Conservation (phyloP, 441 rosid species). For the Eutrema salsugineum region DNA sequence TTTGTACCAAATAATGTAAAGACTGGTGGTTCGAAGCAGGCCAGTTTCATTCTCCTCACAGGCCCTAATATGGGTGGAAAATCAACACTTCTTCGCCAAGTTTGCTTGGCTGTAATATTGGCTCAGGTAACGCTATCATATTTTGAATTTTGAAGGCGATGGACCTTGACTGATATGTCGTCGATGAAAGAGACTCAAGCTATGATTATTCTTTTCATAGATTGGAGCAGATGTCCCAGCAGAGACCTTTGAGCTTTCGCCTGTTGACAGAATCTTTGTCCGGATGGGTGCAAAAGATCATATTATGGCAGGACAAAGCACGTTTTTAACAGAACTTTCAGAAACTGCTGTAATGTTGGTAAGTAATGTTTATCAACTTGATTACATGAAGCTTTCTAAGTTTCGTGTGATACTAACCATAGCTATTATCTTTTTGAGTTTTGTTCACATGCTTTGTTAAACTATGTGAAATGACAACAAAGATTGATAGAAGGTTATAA, state of each 20-base stretch:
- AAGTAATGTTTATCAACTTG: conserved; percentile 10
- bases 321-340: conserved; percentile 90
- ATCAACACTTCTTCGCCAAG: conserved; percentile 99
- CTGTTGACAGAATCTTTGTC: conserved; percentile 87
- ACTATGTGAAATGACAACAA: conserved; percentile 8
- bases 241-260: conserved; percentile 78
- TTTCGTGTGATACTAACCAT: not conserved
- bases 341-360: conserved; percentile 98
- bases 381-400: conserved; percentile 1
- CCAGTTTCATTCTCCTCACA: conserved; percentile 91
- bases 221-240: conserved; percentile 97
- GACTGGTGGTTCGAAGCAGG: conserved; percentile 64
- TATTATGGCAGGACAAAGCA: conserved; percentile 95
- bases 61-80: conserved; percentile 99
- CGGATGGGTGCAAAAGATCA: conserved; percentile 99
- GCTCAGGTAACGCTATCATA: conserved; percentile 65
- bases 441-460: not conserved
- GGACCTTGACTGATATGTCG: conserved; percentile 16
- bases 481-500: not conserved
- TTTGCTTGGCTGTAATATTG: conserved; percentile 88
- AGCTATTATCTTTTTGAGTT: not conserved
- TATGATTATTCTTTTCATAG: conserved; percentile 37
- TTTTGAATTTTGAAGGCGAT: not conserved
- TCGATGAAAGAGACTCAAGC: not conserved
- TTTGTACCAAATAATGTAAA: conserved; percentile 87